Evolutionary conservation across 164 flowering plant species (phyloP), one percentile per base, ranked within the genome.

Genomic region (Nelumbo lutea): DNA sequence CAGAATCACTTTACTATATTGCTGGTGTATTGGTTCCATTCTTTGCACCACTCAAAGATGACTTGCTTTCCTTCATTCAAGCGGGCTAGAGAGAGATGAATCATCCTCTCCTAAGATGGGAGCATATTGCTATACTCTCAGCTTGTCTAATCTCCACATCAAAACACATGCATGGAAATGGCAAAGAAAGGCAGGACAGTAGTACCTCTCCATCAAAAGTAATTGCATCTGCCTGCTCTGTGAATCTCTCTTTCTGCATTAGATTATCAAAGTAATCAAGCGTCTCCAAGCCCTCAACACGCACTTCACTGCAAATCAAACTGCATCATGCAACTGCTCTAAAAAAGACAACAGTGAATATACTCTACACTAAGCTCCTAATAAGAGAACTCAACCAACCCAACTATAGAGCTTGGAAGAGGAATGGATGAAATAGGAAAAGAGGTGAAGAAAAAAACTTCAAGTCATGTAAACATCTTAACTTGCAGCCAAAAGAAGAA

Each of bases 241-340:
- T 93, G 78, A 73, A 84, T 76, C 96, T 79, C 69, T 85, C 80
- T 77, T 78, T 80, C 40, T 74, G 62, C 83, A 68, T 71, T 77
- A 88, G 73, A 79, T 86, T 87, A 68, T 93, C 98, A 62, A 93
- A 77, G 78, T 86, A 93, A 77, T 93, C 98, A 41, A 90, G 93
- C 14, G 96, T 93, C 84, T 93, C 96, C 90, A 93, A 80, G 59
- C 96, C 98, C 80, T 93, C 98, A 52, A 93, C 86, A 47, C 96
- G 90, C 64, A 90, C 93, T 82, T 93, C 96, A 83, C 98, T 93
- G 90, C 75, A 83, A 81, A 83, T 76, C 62, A 65, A 74, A 79
- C 61, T 59, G 80, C 72, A 72, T 73, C 77, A 74, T 57, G 71
- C 46, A 70, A 76, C 59, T 62, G 3, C 59, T 68, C 60, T 61